Percentiles rank a stretch among this genome's conserved stretches.
Conservation (phyloP, 768 basidiomycete genomes). For the Auricularia sp. region DNA sequence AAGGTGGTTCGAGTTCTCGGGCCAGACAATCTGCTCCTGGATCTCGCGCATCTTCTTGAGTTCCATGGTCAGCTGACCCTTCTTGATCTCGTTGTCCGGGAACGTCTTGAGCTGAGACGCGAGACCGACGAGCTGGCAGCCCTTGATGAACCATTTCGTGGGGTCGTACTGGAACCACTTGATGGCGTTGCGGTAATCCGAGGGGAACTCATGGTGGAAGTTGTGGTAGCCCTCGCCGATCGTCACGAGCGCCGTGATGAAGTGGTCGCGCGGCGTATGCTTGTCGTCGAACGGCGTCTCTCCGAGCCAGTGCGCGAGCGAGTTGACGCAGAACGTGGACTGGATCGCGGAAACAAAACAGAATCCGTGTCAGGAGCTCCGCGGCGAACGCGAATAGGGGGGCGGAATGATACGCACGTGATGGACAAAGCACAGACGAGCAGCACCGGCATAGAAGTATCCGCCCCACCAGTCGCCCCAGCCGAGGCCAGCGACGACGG, state of each 20-base stretch:
- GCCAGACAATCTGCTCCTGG: slow-evolving; percentile 59
- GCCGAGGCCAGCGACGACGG: slow-evolving; percentile 53
- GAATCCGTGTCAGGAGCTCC: neutral
- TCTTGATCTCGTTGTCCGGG: slow-evolving; percentile 79
- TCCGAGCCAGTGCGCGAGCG: slow-evolving; percentile 78
- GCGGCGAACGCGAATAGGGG: neutral
- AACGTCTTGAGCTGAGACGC: slow-evolving; percentile 78
- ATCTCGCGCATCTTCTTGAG: slow-evolving; percentile 58
- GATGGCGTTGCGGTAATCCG: slow-evolving; percentile 67
- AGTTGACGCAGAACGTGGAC: slow-evolving; percentile 86
- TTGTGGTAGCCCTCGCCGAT: slow-evolving; percentile 88
- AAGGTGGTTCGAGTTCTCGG: slow-evolving; percentile 39
- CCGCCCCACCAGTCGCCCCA: slow-evolving; percentile 75
- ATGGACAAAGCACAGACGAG: slow-evolving; percentile 66
- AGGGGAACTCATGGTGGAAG: slow-evolving; percentile 82
- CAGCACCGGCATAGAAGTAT: slow-evolving; percentile 62
- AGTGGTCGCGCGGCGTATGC: slow-evolving; percentile 65
- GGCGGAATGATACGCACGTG: slow-evolving; percentile 44
- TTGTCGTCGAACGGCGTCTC: slow-evolving; percentile 74
- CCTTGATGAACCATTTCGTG: slow-evolving; percentile 72
- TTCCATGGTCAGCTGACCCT: slow-evolving; percentile 75
- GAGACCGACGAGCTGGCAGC: slow-evolving; percentile 49
- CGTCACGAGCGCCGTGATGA: slow-evolving; percentile 72
- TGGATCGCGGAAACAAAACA: slow-evolving; percentile 16
- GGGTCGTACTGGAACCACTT: slow-evolving; percentile 66